These are phyloP conservation scores for Glaciozyma antarctica DNA, from an alignment of 768 basidiomycete genomes.

Conservation along the genomic window DNA sequence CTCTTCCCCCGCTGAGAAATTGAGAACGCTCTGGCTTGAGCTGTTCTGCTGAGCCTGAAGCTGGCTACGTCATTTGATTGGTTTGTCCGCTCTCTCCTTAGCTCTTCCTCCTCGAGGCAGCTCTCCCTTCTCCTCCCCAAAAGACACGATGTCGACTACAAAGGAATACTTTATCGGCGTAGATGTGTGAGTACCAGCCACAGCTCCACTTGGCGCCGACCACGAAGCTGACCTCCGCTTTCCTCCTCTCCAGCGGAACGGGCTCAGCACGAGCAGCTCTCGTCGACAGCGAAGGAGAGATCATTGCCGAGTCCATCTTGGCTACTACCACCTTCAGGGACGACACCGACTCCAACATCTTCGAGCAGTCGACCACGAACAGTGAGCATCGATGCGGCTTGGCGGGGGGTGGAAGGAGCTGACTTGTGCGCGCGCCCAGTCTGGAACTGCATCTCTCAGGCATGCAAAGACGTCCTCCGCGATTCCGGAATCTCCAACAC, in stretches of 20 bases:
- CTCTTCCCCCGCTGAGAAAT: no score
- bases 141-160: no score
- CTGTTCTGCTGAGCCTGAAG: no score
- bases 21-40: no score
- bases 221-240: no score
- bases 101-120: no score
- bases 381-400: constrained; percentile 52
- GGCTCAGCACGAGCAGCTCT: constrained; percentile 85
- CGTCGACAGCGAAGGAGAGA: constrained; percentile 44
- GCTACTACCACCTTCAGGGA: constrained; percentile 77
- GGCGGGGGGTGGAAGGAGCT: not conserved
- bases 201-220: no score
- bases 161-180: no score
- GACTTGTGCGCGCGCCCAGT: constrained; percentile 19
- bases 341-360: constrained; percentile 74
- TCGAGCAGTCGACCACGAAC: constrained; percentile 85
- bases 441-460: constrained; percentile 34
- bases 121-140: no score
- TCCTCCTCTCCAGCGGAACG: constrained; percentile 56
- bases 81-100: no score
- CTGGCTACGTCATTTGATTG: no score
- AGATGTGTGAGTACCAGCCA: no score
- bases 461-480: constrained; percentile 49
- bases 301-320: constrained; percentile 69
- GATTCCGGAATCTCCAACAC: constrained; percentile 50